Evolutionary conservation across 257 asterid genomes (phyloP).

Genomic region (Ballota nigra): DNA sequence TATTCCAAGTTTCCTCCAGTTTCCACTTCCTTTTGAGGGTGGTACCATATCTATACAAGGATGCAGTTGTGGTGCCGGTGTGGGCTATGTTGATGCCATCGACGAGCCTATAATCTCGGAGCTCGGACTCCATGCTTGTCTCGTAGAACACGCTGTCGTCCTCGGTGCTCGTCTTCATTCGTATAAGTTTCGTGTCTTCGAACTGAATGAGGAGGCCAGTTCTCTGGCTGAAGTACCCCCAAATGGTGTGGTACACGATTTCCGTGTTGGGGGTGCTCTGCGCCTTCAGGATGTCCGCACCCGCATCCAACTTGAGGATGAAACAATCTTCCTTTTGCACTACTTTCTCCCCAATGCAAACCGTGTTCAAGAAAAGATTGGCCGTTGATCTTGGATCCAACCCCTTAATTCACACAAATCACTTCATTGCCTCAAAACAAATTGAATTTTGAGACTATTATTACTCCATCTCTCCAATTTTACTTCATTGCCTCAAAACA

Average conservation of each 20-base stretch:
- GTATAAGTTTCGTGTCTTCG: conserved; percentile 69
- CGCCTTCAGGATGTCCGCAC: conserved; percentile 48
- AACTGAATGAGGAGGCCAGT: conserved; percentile 71
- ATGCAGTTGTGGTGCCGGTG: conserved; percentile 59
- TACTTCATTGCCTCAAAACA: too few species aligned
- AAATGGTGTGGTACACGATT: conserved; percentile 72
- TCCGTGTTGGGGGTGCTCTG: conserved; percentile 79
- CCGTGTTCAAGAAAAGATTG: conserved; percentile 70
- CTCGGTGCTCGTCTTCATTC: conserved; percentile 54
- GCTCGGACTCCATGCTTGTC: conserved; percentile 65
- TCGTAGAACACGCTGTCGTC: conserved; percentile 67
- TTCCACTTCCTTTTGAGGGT: conserved; percentile 55
- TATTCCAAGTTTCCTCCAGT: conserved; percentile 81
- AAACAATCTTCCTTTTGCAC: conserved; percentile 68
- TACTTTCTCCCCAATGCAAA: conserved; percentile 71
- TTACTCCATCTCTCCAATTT: too few species aligned
- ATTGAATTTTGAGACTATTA: too few species aligned
- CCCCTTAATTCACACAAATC: conserved; percentile 43
- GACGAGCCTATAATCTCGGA: conserved; percentile 57
- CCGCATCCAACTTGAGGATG: conserved; percentile 63
- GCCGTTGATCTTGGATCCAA: conserved; percentile 91
- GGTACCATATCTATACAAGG: conserved; percentile 72
- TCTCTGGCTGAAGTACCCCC: conserved; percentile 89
- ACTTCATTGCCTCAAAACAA: too few species aligned
- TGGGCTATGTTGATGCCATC: conserved; percentile 89